Conservation (phyloP, 1,284 basidiomycete genomes). For the Pseudozyma thailandica region DNA sequence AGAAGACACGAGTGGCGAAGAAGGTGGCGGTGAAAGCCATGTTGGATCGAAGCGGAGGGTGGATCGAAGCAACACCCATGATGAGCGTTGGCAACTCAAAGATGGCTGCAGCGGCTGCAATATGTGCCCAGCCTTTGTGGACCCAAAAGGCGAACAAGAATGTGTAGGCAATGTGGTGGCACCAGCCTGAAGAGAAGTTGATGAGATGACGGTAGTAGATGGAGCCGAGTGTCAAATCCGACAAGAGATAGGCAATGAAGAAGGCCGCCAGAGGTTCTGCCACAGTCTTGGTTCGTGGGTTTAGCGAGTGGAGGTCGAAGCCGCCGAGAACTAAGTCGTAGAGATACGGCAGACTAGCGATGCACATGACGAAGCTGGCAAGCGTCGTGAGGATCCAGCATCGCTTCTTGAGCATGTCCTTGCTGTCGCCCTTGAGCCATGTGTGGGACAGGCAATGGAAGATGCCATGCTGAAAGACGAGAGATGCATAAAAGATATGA, state of each 20-base stretch:
- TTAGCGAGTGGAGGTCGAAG: constrained; percentile 55
- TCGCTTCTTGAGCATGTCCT: constrained; percentile 60
- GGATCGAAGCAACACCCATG: constrained; percentile 63
- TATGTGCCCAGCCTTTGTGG: constrained; percentile 58
- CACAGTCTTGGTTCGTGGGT: constrained; percentile 47
- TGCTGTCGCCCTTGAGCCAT: constrained; percentile 46
- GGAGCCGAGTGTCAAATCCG: constrained; percentile 60
- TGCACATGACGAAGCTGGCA: constrained; percentile 58
- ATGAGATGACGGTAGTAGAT: constrained; percentile 65
- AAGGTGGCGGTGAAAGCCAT: constrained; percentile 65
- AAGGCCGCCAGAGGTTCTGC: constrained; percentile 58
- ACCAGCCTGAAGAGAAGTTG: constrained; percentile 65
- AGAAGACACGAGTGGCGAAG: constrained; percentile 62
- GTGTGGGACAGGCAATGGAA: constrained; percentile 58
- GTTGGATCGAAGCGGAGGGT: constrained; percentile 64
- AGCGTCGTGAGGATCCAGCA: constrained; percentile 67
- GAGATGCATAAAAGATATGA: constrained; percentile 47
- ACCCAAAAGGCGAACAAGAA: constrained; percentile 58
- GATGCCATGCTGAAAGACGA: constrained; percentile 56
- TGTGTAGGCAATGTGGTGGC: constrained; percentile 64
- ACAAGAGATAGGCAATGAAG: constrained; percentile 64
- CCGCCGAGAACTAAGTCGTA: constrained; percentile 54
- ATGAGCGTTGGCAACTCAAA: constrained; percentile 66
- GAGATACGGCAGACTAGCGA: constrained; percentile 59
- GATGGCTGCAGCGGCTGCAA: constrained; percentile 56